These are phyloP conservation scores for Rhizophagus sp. DNA, from an alignment of 192 early-diverging fungal genomes.

Conservation along the genomic window DNA sequence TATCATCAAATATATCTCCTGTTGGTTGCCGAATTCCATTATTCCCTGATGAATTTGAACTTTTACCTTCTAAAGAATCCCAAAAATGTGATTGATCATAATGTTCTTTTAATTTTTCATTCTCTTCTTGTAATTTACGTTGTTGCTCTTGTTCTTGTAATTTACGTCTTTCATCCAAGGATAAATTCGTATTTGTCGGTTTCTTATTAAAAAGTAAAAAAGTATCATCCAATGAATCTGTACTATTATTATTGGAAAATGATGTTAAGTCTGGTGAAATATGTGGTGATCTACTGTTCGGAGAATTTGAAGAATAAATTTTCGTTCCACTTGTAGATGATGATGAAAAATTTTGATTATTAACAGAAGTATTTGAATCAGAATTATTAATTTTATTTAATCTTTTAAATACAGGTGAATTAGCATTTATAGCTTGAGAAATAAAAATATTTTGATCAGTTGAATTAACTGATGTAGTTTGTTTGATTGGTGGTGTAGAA, in stretches of 20 bases:
- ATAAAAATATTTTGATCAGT: neutral
- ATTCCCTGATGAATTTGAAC: neutral
- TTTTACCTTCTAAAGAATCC: constrained; percentile 15
- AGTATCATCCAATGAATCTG: neutral
- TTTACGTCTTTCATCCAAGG: constrained; percentile 9
- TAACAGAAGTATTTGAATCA: neutral
- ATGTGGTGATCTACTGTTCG: neutral
- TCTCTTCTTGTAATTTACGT: constrained; percentile 12
- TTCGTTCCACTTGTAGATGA: neutral
- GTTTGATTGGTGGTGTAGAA: neutral
- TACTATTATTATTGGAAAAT: neutral
- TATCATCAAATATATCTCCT: neutral
- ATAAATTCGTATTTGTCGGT: neutral
- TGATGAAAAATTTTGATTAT: neutral
- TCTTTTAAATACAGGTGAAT: constrained; percentile 16
- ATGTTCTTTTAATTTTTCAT: neutral
- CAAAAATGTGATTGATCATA: constrained; percentile 15
- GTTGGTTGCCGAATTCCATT: neutral
- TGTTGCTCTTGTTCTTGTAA: constrained; percentile 13
- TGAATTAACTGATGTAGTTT: no score
- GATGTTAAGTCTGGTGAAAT: neutral
- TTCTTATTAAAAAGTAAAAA: constrained; percentile 17
- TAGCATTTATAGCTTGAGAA: constrained; percentile 4
- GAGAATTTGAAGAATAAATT: neutral
- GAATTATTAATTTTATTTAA: neutral